phyloP scores from a whole-genome alignment of 306 rosid species.

The Lotus japonicus region DNA sequence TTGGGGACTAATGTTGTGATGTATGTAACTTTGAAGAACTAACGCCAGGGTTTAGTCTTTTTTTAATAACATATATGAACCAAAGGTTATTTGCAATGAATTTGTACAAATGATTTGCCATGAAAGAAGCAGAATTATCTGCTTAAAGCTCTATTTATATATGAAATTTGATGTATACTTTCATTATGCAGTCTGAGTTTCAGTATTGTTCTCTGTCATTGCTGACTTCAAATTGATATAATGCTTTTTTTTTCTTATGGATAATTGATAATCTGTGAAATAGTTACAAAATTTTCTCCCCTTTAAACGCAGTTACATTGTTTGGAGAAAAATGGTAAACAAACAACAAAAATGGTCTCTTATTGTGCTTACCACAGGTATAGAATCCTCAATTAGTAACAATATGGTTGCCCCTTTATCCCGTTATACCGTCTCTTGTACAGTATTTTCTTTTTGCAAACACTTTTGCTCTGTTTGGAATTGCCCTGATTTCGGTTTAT shows the following conservation, averaged over 20 bases:
- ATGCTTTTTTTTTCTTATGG: not conserved
- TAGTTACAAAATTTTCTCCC: constrained; percentile 5
- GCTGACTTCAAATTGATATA: not conserved
- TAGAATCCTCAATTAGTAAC: constrained; percentile 22
- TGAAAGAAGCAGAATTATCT: not conserved
- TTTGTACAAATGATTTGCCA: too few relatives aligned
- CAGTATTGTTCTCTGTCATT: not conserved
- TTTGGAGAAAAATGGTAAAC: constrained; percentile 74
- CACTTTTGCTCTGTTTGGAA: not conserved
- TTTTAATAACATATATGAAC: too few relatives aligned
- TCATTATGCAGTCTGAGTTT: not conserved
- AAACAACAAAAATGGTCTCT: constrained; percentile 69
- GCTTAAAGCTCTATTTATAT: not conserved
- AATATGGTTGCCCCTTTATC: not conserved
- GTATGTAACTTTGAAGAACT: too few relatives aligned
- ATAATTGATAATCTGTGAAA: constrained; percentile 8
- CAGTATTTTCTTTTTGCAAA: not conserved
- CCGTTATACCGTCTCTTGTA: not conserved
- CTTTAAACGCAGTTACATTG: constrained; percentile 64
- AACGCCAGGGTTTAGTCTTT: too few relatives aligned
- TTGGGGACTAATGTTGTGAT: too few relatives aligned
- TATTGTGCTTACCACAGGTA: constrained; percentile 91
- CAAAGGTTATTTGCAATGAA: too few relatives aligned
- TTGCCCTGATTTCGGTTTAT: not conserved
- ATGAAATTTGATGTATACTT: constrained; percentile 4